phyloP scores from a whole-genome alignment of 768 basidiomycete species.

The Coprinopsis sp. region DNA sequence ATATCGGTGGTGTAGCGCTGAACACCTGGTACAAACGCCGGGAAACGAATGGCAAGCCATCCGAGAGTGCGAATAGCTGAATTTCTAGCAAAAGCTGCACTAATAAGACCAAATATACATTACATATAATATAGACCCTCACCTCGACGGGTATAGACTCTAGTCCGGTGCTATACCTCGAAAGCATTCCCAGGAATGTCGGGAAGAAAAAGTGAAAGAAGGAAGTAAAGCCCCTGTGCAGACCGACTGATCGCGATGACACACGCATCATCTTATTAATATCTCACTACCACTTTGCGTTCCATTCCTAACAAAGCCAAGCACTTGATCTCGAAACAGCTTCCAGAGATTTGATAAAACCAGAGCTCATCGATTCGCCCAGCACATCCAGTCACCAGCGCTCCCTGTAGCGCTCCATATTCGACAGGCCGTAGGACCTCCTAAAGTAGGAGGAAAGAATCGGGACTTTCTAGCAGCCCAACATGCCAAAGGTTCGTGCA shows the following conservation, averaged over 20 bases:
- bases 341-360: not conserved
- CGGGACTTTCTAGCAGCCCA: slow-evolving; percentile 2
- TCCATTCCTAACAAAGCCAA: not conserved
- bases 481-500: slow-evolving; percentile 17
- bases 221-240: no score
- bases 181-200: no score
- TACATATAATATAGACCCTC: not conserved
- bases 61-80: slow-evolving; percentile 65
- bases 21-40: slow-evolving; percentile 51
- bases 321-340: not conserved
- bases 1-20: slow-evolving; percentile 47
- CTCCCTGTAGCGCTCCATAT: no score
- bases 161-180: slow-evolving; percentile 4
- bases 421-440: no score
- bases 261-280: no score
- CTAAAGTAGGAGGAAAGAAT: not conserved
- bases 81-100: slow-evolving; percentile 74
- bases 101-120: slow-evolving; percentile 9
- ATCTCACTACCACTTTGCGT: no score
- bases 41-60: slow-evolving; percentile 56
- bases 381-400: no score
- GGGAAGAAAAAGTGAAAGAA: no score
- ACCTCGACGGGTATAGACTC: slow-evolving; percentile 13
- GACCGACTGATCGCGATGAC: no score
- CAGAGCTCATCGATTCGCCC: not conserved